These are phyloP conservation scores for Parathielavia appendiculata DNA, from an alignment of 495 filamentous ascomycete species.

Conservation along the genomic window DNA sequence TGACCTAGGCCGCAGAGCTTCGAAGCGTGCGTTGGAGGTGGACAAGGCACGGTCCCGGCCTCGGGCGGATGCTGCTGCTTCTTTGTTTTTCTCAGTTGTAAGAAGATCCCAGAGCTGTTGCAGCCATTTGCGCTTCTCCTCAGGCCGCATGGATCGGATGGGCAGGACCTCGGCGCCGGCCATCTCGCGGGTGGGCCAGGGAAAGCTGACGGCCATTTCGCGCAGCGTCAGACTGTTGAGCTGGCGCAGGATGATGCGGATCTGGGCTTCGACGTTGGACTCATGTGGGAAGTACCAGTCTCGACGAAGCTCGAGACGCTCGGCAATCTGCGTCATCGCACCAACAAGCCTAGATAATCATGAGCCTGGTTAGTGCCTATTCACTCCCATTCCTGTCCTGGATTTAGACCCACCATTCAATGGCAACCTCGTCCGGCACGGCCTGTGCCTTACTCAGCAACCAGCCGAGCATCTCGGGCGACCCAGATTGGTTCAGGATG, in stretches of 20 bases:
- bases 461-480: slow-evolving; percentile 35
- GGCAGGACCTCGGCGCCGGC: slow-evolving; percentile 35
- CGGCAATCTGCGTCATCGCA: slow-evolving; percentile 34
- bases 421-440: slow-evolving; percentile 31
- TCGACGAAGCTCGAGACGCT: slow-evolving; percentile 27
- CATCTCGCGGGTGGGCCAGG: slow-evolving; percentile 37
- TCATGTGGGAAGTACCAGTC: slow-evolving; percentile 32
- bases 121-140: slow-evolving; percentile 34
- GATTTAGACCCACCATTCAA: slow-evolving; percentile 24
- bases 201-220: slow-evolving; percentile 35
- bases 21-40: slow-evolving; percentile 19
- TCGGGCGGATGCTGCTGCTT: not conserved
- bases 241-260: slow-evolving; percentile 36
- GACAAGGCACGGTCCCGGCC: slow-evolving; percentile 3
- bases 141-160: slow-evolving; percentile 32
- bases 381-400: too few species aligned
- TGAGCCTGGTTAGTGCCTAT: not conserved
- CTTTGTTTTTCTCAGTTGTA: slow-evolving; percentile 22
- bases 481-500: slow-evolving; percentile 35
- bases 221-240: slow-evolving; percentile 27
- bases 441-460: slow-evolving; percentile 27
- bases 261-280: slow-evolving; percentile 33
- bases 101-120: slow-evolving; percentile 28
- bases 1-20: slow-evolving; percentile 23
- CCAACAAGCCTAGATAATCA: slow-evolving; percentile 24